Evolutionary conservation across 1,139 yeast genomes (phyloP).

Genomic region (Hansenula sp.): DNA sequence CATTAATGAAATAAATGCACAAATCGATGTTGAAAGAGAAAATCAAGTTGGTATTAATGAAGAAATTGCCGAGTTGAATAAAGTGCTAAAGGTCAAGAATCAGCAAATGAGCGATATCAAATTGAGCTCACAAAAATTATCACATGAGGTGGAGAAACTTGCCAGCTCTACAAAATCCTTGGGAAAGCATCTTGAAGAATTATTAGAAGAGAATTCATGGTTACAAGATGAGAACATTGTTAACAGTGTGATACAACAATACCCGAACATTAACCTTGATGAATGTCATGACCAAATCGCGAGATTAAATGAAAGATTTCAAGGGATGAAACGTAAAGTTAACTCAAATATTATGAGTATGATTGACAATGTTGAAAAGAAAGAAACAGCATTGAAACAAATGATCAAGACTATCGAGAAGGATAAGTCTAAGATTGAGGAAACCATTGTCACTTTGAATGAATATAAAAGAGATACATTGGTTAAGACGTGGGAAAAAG

Average conservation of each 20-base stretch:
- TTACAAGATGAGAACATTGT: constrained; percentile 60
- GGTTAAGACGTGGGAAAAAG: constrained; percentile 80
- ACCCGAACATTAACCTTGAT: constrained; percentile 59
- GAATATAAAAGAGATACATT: constrained; percentile 84
- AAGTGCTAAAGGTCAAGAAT: constrained; percentile 47
- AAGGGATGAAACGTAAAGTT: constrained; percentile 79
- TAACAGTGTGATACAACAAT: constrained; percentile 48
- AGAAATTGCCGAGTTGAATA: constrained; percentile 65
- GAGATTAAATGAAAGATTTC: constrained; percentile 57
- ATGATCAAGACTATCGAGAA: constrained; percentile 88
- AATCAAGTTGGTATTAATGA: constrained; percentile 70
- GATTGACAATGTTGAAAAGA: constrained; percentile 92
- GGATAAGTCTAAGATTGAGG: constrained; percentile 87
- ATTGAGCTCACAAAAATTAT: constrained; percentile 53
- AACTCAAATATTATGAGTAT: constrained; percentile 88
- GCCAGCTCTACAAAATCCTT: constrained; percentile 39
- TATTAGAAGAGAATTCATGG: constrained; percentile 67
- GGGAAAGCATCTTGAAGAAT: constrained; percentile 40
- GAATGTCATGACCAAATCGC: constrained; percentile 58
- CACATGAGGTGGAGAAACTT: constrained; percentile 63
- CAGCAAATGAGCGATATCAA: constrained; percentile 47
- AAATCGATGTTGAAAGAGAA: constrained; percentile 59
- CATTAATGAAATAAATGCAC: constrained; percentile 35
- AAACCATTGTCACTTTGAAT: constrained; percentile 81
- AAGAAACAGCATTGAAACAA: constrained; percentile 69